Percentiles rank a stretch among this genome's conserved stretches.
These are phyloP conservation scores for Cytospora paraplurivora DNA, from an alignment of 2,329 filamentous ascomycete genomes.

Conservation along the genomic window DNA sequence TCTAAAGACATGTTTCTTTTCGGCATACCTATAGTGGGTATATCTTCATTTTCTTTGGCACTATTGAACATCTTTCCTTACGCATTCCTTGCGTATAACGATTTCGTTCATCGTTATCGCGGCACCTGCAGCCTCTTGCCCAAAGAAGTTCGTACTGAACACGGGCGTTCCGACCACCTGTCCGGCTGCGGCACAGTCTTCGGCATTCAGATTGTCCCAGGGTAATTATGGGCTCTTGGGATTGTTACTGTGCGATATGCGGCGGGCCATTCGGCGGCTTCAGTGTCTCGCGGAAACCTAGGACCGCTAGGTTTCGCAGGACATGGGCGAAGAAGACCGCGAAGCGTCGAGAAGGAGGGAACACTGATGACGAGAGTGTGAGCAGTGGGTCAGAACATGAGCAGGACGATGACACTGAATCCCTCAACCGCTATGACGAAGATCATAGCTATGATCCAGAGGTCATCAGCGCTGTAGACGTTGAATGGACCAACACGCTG, in stretches of 20 bases:
- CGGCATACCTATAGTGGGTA: neutral
- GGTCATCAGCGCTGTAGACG: conserved; percentile 6
- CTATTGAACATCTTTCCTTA: neutral
- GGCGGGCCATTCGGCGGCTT: neutral
- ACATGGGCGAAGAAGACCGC: neutral
- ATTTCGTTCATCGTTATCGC: neutral
- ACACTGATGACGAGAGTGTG: neutral
- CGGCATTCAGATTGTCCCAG: neutral
- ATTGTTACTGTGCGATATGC: conserved; percentile 19
- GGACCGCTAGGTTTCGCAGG: conserved; percentile 5
- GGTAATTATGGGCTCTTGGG: neutral
- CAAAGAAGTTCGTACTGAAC: neutral
- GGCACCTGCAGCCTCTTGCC: neutral
- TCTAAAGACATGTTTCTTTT: neutral
- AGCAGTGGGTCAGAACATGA: neutral
- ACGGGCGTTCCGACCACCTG: neutral
- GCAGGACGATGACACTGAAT: neutral
- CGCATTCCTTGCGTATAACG: neutral
- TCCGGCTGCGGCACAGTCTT: neutral
- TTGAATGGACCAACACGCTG: conserved; percentile 2
- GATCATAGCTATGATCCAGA: conserved; percentile 1
- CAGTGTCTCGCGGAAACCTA: neutral
- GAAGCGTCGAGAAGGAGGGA: neutral
- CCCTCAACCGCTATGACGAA: neutral
- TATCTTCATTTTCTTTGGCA: neutral